These are phyloP conservation scores for Rhizopogon vinicolor DNA, from an alignment of 768 basidiomycete species.

Conservation along the genomic window DNA sequence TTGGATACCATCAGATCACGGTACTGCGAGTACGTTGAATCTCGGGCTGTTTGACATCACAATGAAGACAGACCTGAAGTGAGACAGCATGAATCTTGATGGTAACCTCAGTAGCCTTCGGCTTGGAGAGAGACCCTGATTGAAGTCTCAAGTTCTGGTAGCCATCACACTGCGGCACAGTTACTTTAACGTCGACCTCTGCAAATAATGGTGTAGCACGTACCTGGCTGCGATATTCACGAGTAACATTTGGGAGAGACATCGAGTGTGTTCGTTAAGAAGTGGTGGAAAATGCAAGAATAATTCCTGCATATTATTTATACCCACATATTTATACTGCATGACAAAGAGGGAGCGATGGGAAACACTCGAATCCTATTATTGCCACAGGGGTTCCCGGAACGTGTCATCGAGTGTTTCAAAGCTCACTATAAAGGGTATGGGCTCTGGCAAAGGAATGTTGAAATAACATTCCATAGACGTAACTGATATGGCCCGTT, in stretches of 20 bases:
- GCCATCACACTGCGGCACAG: slow-evolving; percentile 15
- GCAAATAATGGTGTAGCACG: background rate
- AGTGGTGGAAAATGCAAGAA: background rate
- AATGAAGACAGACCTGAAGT: slow-evolving; percentile 33
- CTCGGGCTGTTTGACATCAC: background rate
- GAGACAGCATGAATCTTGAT: slow-evolving; percentile 56
- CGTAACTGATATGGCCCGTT: no score
- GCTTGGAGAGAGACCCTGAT: slow-evolving; percentile 22
- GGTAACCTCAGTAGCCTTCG: slow-evolving; percentile 44
- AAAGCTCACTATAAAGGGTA: no score
- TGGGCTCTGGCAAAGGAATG: no score
- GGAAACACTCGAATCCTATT: background rate
- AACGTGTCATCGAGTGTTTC: no score
- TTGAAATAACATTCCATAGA: no score
- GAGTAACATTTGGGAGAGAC: slow-evolving; percentile 8
- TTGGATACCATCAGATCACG: slow-evolving; percentile 44
- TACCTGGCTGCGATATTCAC: slow-evolving; percentile 15
- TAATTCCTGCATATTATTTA: background rate
- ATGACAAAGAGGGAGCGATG: background rate
- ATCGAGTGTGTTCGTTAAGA: background rate
- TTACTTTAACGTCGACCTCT: background rate
- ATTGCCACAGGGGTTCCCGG: no score
- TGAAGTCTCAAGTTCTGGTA: slow-evolving; percentile 25
- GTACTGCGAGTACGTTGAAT: slow-evolving; percentile 27
- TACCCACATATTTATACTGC: background rate